Base-by-base conservation (phyloP, 306 rosid genomes). In the Hippophae tibetana region DNA sequence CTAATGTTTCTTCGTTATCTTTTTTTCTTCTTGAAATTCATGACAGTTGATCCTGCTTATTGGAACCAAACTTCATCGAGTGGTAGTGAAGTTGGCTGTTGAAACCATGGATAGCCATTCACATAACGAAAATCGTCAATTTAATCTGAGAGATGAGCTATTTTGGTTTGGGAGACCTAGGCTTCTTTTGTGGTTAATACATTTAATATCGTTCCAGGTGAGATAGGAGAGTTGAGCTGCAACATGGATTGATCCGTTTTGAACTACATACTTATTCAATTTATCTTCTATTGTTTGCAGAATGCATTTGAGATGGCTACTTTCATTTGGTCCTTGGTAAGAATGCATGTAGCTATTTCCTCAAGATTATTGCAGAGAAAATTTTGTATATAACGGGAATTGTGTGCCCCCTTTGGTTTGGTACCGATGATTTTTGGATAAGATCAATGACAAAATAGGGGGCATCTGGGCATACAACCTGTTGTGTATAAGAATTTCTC, bases 271-370 rank as follows among this genome's bases (percentile, higher is more conserved):
- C 62, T 45, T 41, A 38, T 18, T 31, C 54, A 14, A 2, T 26
- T 18, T 61, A 31, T 43, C 63, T 40, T 47, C 43, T 38, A 62
- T 69, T 47, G 46, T 73, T 69, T 76, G 71, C 83, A 92, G 98
- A 92, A 92, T 70, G 95, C 99, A 41, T 86, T 92, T 64, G 99
- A 92, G 76, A 85, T 92, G 96, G 90, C 99, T 56, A 78, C 87
- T 46, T 92, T 85, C 65, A 40, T 88, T 50, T 92, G 99, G 99
- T 87, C 99, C 69, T 54, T 92, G 78, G 96, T 92, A 82, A 87
- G 96, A 69, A 68, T 56, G 23, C 23, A 18, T 18, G 56, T 62
- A 49, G 41, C 8, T 12, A 14, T 42, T 5, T 42, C 42, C 14
- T 49, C 53, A 49, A 49, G 13, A 13, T 4, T 49, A 49, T 12